Evolutionary conservation across 2,329 filamentous ascomycete species (phyloP).

Genomic region (Phoma sp.): DNA sequence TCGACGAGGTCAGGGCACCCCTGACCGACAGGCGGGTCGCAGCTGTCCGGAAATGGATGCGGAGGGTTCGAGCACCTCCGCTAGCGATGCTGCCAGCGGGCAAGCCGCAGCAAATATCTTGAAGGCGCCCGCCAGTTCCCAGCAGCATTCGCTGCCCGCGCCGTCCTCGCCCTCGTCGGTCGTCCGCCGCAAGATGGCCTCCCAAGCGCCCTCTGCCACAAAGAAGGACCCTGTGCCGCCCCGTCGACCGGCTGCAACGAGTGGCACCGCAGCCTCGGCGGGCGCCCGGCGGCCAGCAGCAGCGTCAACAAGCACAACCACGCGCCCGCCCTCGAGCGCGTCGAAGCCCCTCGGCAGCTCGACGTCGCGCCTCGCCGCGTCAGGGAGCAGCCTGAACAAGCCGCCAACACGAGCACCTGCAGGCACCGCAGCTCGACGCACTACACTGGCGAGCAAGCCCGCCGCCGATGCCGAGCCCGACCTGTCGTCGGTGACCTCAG

Average conservation of each 20-base stretch:
- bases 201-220: constrained; percentile 34
- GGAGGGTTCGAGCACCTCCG: constrained; percentile 14
- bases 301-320: constrained; percentile 25
- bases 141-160: constrained; percentile 23
- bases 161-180: constrained; percentile 38
- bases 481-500: constrained; percentile 44
- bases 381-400: constrained; percentile 45
- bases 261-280: constrained; percentile 22
- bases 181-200: constrained; percentile 45
- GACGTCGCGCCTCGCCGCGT: constrained; percentile 34
- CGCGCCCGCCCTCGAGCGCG: constrained; percentile 34
- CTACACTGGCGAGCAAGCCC: constrained; percentile 30
- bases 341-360: constrained; percentile 32
- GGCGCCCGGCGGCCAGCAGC: constrained; percentile 36
- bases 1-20: constrained; percentile 4
- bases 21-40: too few relatives aligned
- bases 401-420: constrained; percentile 45
- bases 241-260: constrained; percentile 34
- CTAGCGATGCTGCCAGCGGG: constrained; percentile 10
- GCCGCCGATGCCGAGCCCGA: constrained; percentile 44
- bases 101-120: not conserved
- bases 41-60: constrained; percentile 14
- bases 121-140: constrained; percentile 1
- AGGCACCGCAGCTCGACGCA: constrained; percentile 32
- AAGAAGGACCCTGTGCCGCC: constrained; percentile 39